Base-by-base conservation (phyloP, 345 rosid genomes). In the Kernera saxatilis region DNA sequence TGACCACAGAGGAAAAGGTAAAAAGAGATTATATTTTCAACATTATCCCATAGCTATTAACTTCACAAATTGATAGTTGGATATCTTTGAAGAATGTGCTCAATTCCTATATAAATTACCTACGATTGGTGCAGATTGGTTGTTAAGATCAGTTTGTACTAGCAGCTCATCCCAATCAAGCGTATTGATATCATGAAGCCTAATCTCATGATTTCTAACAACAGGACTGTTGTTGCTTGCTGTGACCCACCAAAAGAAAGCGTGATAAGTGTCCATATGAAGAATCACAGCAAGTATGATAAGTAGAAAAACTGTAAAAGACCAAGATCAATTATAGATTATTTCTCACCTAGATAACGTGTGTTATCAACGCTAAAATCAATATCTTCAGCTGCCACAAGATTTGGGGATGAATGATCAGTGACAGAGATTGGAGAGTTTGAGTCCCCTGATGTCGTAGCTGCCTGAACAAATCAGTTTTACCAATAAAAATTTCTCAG, bases 141-240 rank as follows among this genome's bases (percentile, higher is more conserved):
- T 66, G 58, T 73, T 69, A 56, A 75, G 75, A 78, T 86, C 86
- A 51, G 82, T 86, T 46, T 80, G 60, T 58, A 86, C 83, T 52
- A 90, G 71, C 51, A 88, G 87, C 76, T 94, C 96, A 74, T 94
- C 97, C 99, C 99, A 94, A 64, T 94, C 99, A 73, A 94, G 96
- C 11, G 98, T 94, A 77, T 91, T 94, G 77, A 94, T 77, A 76
- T 94, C 99, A 39, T 84, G 96, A 82, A 94, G 87, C 78, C 78
- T 84, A 82, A 75, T 78, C 74, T 85, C 93, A 73, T 86, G 87
- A 77, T 79, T 84, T 75, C 21, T 71, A 60, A 72, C 87, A 0
- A 84, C 78, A 48, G 53, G 71, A 69, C 37, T 72, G 69, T 81
- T 84, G 74, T 81, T 71, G 50, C 82, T 77, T 64, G 64, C 99